Evolutionary conservation across 2,329 filamentous ascomycete genomes (phyloP).

Genomic region (Chrysosporium keratinophilum): DNA sequence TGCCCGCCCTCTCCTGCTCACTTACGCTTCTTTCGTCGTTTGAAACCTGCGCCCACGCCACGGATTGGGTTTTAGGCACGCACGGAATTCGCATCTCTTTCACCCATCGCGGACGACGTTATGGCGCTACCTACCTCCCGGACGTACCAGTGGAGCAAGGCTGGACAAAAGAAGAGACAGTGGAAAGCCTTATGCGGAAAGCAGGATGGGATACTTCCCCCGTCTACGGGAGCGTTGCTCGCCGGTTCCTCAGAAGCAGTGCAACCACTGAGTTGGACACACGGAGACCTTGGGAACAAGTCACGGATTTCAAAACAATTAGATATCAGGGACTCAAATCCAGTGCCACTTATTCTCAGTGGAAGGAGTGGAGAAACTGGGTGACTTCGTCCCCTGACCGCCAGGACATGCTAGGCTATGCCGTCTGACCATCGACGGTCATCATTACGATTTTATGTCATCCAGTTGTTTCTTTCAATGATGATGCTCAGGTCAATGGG

Average conservation of each 20-base stretch:
- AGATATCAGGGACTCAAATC: conserved; percentile 80
- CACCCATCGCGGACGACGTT: conserved; percentile 58
- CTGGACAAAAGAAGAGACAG: conserved; percentile 86
- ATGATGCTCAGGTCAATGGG: too few relatives aligned
- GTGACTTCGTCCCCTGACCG: conserved; percentile 27
- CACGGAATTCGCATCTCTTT: conserved; percentile 87
- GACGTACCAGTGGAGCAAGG: conserved; percentile 87
- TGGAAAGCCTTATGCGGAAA: conserved; percentile 86
- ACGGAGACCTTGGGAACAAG: conserved; percentile 56
- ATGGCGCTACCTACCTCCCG: conserved; percentile 82
- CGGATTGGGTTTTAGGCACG: conserved; percentile 77
- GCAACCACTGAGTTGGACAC: conserved; percentile 16
- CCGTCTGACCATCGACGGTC: not conserved
- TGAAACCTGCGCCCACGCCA: conserved; percentile 58
- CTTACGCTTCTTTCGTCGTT: conserved; percentile 82
- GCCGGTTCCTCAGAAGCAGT: conserved; percentile 35
- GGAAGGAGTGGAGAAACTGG: conserved; percentile 71
- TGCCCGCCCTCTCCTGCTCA: conserved; percentile 42
- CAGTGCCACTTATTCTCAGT: conserved; percentile 60
- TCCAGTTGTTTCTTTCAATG: too few relatives aligned
- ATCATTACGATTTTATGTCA: too few relatives aligned
- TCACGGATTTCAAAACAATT: conserved; percentile 62
- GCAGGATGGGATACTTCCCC: conserved; percentile 70
- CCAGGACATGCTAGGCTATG: conserved; percentile 8
- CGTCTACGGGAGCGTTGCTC: conserved; percentile 24